phyloP scores from a whole-genome alignment of 2,329 filamentous ascomycete species.

The Fusarium nematophilum region DNA sequence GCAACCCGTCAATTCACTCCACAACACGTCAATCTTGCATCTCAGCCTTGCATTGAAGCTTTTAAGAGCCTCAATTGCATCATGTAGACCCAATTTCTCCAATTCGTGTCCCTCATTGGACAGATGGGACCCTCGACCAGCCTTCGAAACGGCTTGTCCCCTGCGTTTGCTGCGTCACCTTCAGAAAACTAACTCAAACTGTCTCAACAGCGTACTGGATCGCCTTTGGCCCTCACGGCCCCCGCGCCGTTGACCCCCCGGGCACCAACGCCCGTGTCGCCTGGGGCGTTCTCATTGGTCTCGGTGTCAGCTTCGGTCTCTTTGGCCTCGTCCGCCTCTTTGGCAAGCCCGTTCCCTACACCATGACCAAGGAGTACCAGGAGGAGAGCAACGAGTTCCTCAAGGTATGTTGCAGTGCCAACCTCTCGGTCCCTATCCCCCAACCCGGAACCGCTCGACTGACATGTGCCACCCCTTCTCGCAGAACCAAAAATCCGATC shows the following conservation, averaged over 20 bases:
- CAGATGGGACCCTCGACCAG: slow-evolving; percentile 18
- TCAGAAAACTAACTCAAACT: slow-evolving; percentile 52
- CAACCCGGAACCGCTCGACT: slow-evolving; percentile 14
- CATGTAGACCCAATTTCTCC: slow-evolving; percentile 31
- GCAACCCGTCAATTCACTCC: slow-evolving; percentile 27
- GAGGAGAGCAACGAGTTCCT: slow-evolving; percentile 94
- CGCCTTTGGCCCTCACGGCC: slow-evolving; percentile 95
- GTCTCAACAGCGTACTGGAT: slow-evolving; percentile 91
- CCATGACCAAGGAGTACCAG: slow-evolving; percentile 98
- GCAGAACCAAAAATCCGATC: slow-evolving; percentile 86
- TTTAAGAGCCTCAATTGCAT: slow-evolving; percentile 42
- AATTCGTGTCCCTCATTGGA: slow-evolving; percentile 42
- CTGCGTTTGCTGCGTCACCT: slow-evolving; percentile 29
- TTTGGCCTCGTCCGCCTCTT: slow-evolving; percentile 79
- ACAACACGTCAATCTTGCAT: slow-evolving; percentile 21
- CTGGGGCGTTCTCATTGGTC: slow-evolving; percentile 75
- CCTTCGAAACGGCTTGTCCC: slow-evolving; percentile 24
- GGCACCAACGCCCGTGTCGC: slow-evolving; percentile 86
- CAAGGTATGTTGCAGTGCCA: slow-evolving; percentile 67
- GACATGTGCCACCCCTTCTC: slow-evolving; percentile 12
- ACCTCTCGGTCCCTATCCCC: background rate
- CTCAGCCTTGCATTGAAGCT: slow-evolving; percentile 36
- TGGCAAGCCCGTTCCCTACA: slow-evolving; percentile 78
- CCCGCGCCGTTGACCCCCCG: slow-evolving; percentile 83
- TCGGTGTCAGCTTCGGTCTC: slow-evolving; percentile 74